Conservation (phyloP, 768 basidiomycete species). For the Mrakia blollopis region DNA sequence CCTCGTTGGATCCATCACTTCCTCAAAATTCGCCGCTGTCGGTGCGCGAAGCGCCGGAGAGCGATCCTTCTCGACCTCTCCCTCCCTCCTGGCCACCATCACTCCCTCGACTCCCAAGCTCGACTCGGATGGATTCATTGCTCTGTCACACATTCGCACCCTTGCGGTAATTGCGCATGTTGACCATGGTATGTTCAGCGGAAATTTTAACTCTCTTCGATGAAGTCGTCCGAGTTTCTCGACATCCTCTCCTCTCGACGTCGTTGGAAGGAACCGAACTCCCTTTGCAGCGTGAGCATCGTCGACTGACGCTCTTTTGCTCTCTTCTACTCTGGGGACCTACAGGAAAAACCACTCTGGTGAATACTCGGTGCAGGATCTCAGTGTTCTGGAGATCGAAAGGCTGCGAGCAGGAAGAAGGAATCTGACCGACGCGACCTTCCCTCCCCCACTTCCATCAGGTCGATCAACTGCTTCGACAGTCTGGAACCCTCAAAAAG, state of each 20-base stretch:
- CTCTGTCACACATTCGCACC: conserved; percentile 25
- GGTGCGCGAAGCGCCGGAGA: not conserved
- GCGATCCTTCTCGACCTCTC: not conserved
- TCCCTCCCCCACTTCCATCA: not conserved
- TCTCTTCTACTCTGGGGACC: not conserved
- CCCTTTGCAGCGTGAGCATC: not conserved
- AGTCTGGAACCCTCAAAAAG: conserved; percentile 31
- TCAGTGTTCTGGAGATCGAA: not conserved
- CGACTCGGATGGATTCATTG: conserved; percentile 18
- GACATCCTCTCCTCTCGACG: not conserved
- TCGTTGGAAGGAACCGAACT: not conserved
- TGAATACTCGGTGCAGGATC: not conserved
- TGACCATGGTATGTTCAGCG: conserved; percentile 18
- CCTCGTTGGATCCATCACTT: not conserved
- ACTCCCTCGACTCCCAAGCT: conserved; percentile 20
- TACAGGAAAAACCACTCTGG: conserved; percentile 18
- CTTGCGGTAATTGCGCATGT: conserved; percentile 31
- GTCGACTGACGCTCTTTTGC: not conserved
- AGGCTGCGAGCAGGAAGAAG: not conserved
- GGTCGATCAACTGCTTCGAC: conserved; percentile 33
- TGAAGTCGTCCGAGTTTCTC: not conserved
- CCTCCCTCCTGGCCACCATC: conserved; percentile 12
- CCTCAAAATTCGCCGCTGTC: not conserved
- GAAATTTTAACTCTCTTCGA: not conserved
- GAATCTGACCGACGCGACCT: not conserved